phyloP scores from a whole-genome alignment of 805 yeast genomes.

The Wickerhamiella kazuoi region DNA sequence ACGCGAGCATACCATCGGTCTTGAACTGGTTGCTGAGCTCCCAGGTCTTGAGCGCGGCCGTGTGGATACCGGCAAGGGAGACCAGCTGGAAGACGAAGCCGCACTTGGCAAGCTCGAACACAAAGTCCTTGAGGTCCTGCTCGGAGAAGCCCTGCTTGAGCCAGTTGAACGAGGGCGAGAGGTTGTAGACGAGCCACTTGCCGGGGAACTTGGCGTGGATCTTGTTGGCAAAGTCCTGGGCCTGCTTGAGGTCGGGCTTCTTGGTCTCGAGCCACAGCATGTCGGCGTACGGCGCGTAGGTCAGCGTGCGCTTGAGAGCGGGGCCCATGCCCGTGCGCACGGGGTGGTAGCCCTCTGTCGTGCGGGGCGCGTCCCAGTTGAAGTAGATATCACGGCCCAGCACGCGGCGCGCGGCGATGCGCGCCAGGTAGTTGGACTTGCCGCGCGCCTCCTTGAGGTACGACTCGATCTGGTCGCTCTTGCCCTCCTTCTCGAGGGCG shows the following conservation, averaged over 20 bases:
- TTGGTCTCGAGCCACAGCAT: slow-evolving; percentile 47
- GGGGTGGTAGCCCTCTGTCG: slow-evolving; percentile 39
- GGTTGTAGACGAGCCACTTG: slow-evolving; percentile 40
- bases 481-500: slow-evolving; percentile 18
- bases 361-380: slow-evolving; percentile 44
- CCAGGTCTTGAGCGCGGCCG: slow-evolving; percentile 35
- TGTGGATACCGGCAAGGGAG: slow-evolving; percentile 43
- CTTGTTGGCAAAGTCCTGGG: slow-evolving; percentile 28
- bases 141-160: slow-evolving; percentile 35
- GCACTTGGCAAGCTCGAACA: slow-evolving; percentile 35
- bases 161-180: slow-evolving; percentile 49
- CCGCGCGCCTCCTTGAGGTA: slow-evolving; percentile 18
- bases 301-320: slow-evolving; percentile 36
- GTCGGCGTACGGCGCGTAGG: slow-evolving; percentile 42
- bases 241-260: slow-evolving; percentile 36
- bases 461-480: slow-evolving; percentile 17
- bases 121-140: slow-evolving; percentile 29
- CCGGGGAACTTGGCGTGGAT: slow-evolving; percentile 33
- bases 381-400: slow-evolving; percentile 25
- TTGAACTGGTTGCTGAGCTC: slow-evolving; percentile 32
- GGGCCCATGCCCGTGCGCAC: slow-evolving; percentile 33
- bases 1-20: slow-evolving; percentile 40
- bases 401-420: slow-evolving; percentile 15
- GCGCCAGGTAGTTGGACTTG: slow-evolving; percentile 18
- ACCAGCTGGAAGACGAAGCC: slow-evolving; percentile 45